Base-by-base conservation (phyloP, 2,329 filamentous ascomycete species). In the Neonectria coccinea region DNA sequence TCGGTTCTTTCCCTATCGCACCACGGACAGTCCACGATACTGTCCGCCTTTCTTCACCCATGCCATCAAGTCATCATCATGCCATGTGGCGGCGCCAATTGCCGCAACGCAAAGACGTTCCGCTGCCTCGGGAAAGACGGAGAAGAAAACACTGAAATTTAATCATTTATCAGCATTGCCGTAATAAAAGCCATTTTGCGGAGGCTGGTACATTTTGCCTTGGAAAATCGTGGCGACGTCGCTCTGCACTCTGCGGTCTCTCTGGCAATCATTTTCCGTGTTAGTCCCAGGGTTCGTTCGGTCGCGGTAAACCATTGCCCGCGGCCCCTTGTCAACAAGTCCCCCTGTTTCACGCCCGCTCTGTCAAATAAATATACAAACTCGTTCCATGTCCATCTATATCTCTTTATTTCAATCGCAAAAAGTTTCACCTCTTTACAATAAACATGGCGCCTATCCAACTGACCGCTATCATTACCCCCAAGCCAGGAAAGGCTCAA, bases 401-500 rank as follows among this genome's bases (percentile, higher is more conserved):
- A 47, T 5, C 25, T 50, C 11, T 5, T 33, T 44, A 36, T 12
- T 39, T 53, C 54, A 39, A 14, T 39, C 41, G 22, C 12, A n/a
- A 3, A 10, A 31, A 44, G 11, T 39, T 51, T 14, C 44, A 7
- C 9, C 4, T 33, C 25, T 56, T 48, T 29, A n/a, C 29, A 12
- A n/a, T n/a, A 56, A 66, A n/a, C 18, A 71, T 70, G 66, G 64
- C 67, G 16, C 59, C 62, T 44, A 65, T 75, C 33, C 66, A 73
- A 29, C 66, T 74, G 42, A 73, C 72, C 29, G 74, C 68, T 20
- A 59, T 73, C 64, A 65, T 76, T 52, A 75, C 70, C n/a, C 70
- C 72, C 22, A 74, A 74, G 56, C 65, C 74, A 12, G 73, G 71
- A 44, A 74, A 74, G 59, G 56, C 57, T n/a, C 45, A 68, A 39